These are phyloP conservation scores for Glaciozyma antarctica DNA, from an alignment of 768 basidiomycete species.

Conservation along the genomic window DNA sequence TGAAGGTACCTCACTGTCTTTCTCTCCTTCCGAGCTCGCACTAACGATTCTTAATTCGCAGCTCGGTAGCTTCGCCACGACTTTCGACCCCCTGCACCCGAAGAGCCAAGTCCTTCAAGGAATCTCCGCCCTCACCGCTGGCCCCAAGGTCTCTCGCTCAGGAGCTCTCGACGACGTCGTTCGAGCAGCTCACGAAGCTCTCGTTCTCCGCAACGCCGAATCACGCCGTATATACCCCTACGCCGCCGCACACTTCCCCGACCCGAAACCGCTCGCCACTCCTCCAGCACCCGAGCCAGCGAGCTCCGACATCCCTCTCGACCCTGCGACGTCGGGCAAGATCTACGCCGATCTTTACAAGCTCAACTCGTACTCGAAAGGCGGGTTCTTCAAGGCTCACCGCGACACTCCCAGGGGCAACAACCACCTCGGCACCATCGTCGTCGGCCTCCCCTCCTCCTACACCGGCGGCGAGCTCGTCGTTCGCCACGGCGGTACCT, in stretches of 20 bases:
- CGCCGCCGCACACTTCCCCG: too few species aligned
- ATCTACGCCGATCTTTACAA: conserved; percentile 1
- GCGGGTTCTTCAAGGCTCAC: conserved; percentile 12
- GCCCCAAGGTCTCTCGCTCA: not conserved
- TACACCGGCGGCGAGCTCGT: not conserved
- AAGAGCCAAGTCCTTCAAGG: not conserved
- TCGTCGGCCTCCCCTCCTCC: not conserved
- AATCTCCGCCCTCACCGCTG: not conserved
- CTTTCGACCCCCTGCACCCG: not conserved
- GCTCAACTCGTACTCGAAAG: conserved; percentile 1
- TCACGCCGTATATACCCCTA: too few species aligned
- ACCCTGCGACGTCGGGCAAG: not conserved
- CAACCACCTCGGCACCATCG: not conserved
- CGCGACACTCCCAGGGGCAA: not conserved
- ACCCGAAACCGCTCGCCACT: too few species aligned
- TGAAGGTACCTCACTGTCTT: not conserved
- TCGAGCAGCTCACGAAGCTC: not conserved
- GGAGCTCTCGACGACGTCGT: not conserved
- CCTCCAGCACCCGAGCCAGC: not conserved
- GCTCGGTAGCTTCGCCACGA: not conserved
- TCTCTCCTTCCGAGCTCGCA: not conserved
- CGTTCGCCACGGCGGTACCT: not conserved
- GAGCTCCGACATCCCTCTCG: not conserved
- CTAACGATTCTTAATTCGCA: not conserved
- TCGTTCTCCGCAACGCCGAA: not conserved